Evolutionary conservation across 1,284 basidiomycete species (phyloP).

Genomic region (Cryptococcus sp.): DNA sequence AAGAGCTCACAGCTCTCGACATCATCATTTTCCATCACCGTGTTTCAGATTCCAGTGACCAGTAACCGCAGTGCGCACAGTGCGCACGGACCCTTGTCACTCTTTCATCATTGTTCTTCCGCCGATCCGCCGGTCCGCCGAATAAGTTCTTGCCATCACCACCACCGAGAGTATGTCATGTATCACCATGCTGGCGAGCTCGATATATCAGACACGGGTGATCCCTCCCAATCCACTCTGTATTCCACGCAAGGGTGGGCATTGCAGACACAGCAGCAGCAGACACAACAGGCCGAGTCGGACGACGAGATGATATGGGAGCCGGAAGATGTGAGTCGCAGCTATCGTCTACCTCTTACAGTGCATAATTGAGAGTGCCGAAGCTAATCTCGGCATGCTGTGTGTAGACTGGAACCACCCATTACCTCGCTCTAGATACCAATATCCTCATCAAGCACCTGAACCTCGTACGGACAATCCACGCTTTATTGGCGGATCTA

Average conservation of each 20-base stretch:
- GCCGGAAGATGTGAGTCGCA: slow-evolving; percentile 2
- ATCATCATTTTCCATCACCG: too few relatives aligned
- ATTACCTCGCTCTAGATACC: slow-evolving; percentile 41
- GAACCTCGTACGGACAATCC: slow-evolving; percentile 21
- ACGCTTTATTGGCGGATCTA: slow-evolving; percentile 14
- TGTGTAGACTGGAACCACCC: slow-evolving; percentile 3
- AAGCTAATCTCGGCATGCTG: background rate
- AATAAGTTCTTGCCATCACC: too few relatives aligned
- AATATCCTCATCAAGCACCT: slow-evolving; percentile 43
- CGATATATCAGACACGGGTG: too few relatives aligned
- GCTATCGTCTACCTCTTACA: background rate
- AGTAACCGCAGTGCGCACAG: too few relatives aligned
- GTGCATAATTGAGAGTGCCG: background rate
- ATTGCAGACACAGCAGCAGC: background rate
- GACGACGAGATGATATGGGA: slow-evolving; percentile 11
- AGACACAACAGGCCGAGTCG: background rate
- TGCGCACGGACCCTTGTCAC: too few relatives aligned
- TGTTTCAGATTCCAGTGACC: too few relatives aligned
- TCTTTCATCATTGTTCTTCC: too few relatives aligned
- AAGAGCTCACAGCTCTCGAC: too few relatives aligned
- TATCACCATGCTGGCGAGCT: too few relatives aligned
- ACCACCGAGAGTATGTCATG: too few relatives aligned
- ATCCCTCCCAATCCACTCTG: background rate
- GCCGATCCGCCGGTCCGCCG: too few relatives aligned
- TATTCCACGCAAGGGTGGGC: background rate